Conservation (phyloP, 1,284 basidiomycete species). For the Ustilago tritici region DNA sequence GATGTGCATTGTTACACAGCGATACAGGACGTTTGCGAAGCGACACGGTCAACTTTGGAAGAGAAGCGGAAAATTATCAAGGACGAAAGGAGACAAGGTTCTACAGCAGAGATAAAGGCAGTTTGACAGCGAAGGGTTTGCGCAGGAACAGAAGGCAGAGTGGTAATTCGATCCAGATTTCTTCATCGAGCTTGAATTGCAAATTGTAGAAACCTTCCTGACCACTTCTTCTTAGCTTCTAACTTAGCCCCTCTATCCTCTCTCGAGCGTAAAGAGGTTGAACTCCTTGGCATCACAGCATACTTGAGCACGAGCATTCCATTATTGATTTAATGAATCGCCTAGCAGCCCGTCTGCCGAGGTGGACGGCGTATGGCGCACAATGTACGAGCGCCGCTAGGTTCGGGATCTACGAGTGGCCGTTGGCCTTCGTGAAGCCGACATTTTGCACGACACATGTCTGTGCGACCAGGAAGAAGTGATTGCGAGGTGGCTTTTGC, state of each 20-base stretch:
- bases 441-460: neutral
- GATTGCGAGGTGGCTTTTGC: neutral
- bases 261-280: neutral
- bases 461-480: neutral
- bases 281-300: neutral
- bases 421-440: constrained; percentile 5
- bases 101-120: neutral
- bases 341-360: neutral
- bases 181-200: constrained; percentile 4
- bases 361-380: constrained; percentile 1
- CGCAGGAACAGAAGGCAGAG: neutral
- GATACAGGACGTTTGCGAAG: neutral
- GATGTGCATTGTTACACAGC: neutral
- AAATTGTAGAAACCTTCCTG: neutral
- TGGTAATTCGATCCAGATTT: neutral
- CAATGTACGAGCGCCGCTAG: constrained; percentile 22
- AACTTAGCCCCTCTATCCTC: neutral
- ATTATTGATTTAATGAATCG: no score
- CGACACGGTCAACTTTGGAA: neutral
- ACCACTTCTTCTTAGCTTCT: neutral
- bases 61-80: neutral
- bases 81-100: neutral
- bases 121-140: constrained; percentile 1
- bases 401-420: constrained; percentile 22
- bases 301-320: no score